A percentile compares a stretch with the other conserved stretches of the same genome.
Conservation (phyloP, 176 grass and related monocot species). For the Aegilops longissima region DNA sequence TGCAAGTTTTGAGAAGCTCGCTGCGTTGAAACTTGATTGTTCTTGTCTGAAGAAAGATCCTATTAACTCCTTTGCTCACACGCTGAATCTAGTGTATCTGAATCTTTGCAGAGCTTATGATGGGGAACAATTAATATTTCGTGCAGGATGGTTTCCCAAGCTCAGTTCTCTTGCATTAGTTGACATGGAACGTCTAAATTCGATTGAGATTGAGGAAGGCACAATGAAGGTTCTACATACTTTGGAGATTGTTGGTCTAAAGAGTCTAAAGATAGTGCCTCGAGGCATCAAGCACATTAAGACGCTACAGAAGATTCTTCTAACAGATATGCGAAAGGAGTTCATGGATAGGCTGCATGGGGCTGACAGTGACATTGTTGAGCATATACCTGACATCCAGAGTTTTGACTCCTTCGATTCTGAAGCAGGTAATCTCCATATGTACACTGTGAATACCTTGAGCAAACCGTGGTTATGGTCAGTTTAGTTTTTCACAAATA, state of each 20-base stretch:
- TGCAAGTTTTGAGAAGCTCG: conserved; percentile 27
- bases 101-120: conserved; percentile 12
- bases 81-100: conserved; percentile 37
- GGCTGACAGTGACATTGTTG: conserved; percentile 28
- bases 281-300: conserved; percentile 32
- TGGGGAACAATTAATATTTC: conserved; percentile 31
- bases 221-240: conserved; percentile 30
- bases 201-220: conserved; percentile 43
- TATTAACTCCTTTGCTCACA: conserved; percentile 37
- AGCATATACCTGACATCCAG: conserved; percentile 32
- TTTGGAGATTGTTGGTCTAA: conserved; percentile 29
- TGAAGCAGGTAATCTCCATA: conserved; percentile 32
- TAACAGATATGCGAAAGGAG: conserved; percentile 32
- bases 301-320: conserved; percentile 30
- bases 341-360: conserved; percentile 34
- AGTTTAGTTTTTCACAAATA: background rate
- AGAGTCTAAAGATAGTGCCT: conserved; percentile 35
- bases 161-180: conserved; percentile 25
- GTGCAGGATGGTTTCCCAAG: conserved; percentile 50
- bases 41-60: conserved; percentile 53
- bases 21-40: conserved; percentile 25
- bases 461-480: background rate
- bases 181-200: conserved; percentile 37
- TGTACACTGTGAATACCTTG: background rate
- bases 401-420: conserved; percentile 23